A percentile compares a stretch with the other conserved stretches of the same genome.
These are phyloP conservation scores for Candida pini DNA, from an alignment of 805 yeast species.

Conservation along the genomic window DNA sequence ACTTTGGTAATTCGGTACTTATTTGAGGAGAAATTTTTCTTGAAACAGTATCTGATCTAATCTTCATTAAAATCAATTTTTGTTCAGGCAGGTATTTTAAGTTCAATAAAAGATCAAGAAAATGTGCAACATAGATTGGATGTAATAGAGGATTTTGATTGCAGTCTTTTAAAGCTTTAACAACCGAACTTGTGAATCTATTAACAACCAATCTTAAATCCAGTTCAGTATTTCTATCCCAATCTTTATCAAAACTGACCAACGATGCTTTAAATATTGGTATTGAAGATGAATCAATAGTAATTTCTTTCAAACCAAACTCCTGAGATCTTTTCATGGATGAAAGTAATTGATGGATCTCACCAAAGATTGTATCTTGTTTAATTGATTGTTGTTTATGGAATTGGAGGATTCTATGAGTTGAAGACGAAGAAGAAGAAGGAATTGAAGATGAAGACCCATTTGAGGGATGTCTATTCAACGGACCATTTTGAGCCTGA, in stretches of 20 bases:
- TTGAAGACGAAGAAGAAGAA: conserved; percentile 3
- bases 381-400: conserved; percentile 2
- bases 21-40: conserved; percentile 11
- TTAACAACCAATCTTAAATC: conserved; percentile 6
- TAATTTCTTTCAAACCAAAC: conserved; percentile 4
- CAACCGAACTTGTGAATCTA: conserved; percentile 10
- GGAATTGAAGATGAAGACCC: conserved; percentile 7
- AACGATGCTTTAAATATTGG: conserved; percentile 12
- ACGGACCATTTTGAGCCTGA: conserved; percentile 1
- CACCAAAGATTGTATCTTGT: conserved; percentile 8
- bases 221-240: conserved; percentile 3
- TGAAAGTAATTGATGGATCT: conserved; percentile 7
- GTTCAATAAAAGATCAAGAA: conserved; percentile 11
- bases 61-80: conserved; percentile 1
- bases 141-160: conserved; percentile 10
- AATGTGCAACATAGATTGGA: conserved; percentile 10
- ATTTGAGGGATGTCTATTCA: conserved; percentile 9
- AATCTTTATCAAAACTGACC: conserved; percentile 5
- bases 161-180: conserved; percentile 6
- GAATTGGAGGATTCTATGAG: conserved; percentile 1
- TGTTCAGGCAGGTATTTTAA: conserved; percentile 6
- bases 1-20: conserved; percentile 8
- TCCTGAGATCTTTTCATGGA: conserved; percentile 8
- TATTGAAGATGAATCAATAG: conserved; percentile 4
- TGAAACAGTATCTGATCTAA: conserved; percentile 5